Evolutionary conservation across 2,329 filamentous ascomycete genomes (phyloP).

Genomic region (Aaosphaeria arxii): DNA sequence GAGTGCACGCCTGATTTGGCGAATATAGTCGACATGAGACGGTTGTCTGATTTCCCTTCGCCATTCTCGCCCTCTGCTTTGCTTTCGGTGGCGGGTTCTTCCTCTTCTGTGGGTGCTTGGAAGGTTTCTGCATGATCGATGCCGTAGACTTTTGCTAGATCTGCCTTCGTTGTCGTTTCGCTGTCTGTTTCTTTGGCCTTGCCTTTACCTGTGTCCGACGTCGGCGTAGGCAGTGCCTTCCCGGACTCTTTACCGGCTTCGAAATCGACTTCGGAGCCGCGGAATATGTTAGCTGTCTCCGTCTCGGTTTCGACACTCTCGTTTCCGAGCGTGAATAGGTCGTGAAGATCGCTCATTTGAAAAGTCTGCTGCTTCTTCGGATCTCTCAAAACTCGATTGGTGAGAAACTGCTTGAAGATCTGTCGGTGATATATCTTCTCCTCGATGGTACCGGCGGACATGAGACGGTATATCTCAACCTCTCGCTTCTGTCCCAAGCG

Average conservation of each 20-base stretch:
- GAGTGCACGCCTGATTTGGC: slow-evolving; percentile 81
- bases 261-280: slow-evolving; percentile 76
- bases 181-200: slow-evolving; percentile 10
- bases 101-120: slow-evolving; percentile 25
- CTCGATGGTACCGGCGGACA: slow-evolving; percentile 96
- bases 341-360: slow-evolving; percentile 83
- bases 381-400: slow-evolving; percentile 92
- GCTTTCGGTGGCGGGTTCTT: slow-evolving; percentile 15
- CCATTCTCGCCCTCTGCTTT: slow-evolving; percentile 6
- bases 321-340: slow-evolving; percentile 78
- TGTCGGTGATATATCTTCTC: slow-evolving; percentile 99
- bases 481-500: slow-evolving; percentile 90
- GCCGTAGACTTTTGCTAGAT: slow-evolving; percentile 38
- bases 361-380: slow-evolving; percentile 91
- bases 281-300: slow-evolving; percentile 82
- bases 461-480: slow-evolving; percentile 94
- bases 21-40: slow-evolving; percentile 87
- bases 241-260: slow-evolving; percentile 35
- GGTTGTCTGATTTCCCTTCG: slow-evolving; percentile 46
- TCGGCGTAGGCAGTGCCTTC: slow-evolving; percentile 21
- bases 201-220: slow-evolving; percentile 16
- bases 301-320: slow-evolving; percentile 64
- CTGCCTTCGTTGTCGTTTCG: slow-evolving; percentile 21
- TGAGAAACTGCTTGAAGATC: slow-evolving; percentile 97
- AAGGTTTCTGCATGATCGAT: slow-evolving; percentile 46